These are phyloP conservation scores for Zangia roseola DNA, from an alignment of 768 basidiomycete species.

Conservation along the genomic window DNA sequence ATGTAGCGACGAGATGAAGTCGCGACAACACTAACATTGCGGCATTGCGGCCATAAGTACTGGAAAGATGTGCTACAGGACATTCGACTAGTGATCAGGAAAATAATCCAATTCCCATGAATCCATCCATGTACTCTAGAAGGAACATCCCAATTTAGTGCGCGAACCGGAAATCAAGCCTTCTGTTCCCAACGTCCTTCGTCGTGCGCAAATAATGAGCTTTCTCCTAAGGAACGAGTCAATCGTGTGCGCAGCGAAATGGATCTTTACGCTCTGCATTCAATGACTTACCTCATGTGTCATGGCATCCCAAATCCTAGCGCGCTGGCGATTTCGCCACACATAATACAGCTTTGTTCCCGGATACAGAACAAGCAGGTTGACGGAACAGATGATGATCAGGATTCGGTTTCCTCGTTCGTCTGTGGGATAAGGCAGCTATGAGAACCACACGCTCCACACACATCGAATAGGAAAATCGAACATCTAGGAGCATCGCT, in stretches of 20 bases:
- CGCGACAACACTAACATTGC: no score
- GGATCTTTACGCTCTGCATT: no score
- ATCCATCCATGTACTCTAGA: no score
- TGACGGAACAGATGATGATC: constrained; percentile 51
- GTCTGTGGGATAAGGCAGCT: constrained; percentile 32
- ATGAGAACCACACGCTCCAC: not conserved
- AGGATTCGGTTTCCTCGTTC: constrained; percentile 56
- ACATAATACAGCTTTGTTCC: constrained; percentile 53
- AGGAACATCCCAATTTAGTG: constrained; percentile 36
- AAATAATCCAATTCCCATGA: no score
- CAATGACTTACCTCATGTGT: constrained; percentile 44
- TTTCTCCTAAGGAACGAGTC: constrained; percentile 44
- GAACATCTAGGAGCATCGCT: constrained; percentile 58
- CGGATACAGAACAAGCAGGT: constrained; percentile 52
- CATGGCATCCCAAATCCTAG: constrained; percentile 57
- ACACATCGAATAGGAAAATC: not conserved
- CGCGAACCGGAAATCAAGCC: constrained; percentile 62
- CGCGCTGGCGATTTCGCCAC: constrained; percentile 56
- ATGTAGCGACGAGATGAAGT: no score
- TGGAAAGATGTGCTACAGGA: no score
- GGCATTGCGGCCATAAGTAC: no score
- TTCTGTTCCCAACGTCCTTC: constrained; percentile 55
- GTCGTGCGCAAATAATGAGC: constrained; percentile 41
- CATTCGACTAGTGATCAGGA: no score
- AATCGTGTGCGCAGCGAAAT: not conserved